These are phyloP conservation scores for Claviceps sorghi DNA, from an alignment of 2,329 filamentous ascomycete genomes.

Conservation along the genomic window DNA sequence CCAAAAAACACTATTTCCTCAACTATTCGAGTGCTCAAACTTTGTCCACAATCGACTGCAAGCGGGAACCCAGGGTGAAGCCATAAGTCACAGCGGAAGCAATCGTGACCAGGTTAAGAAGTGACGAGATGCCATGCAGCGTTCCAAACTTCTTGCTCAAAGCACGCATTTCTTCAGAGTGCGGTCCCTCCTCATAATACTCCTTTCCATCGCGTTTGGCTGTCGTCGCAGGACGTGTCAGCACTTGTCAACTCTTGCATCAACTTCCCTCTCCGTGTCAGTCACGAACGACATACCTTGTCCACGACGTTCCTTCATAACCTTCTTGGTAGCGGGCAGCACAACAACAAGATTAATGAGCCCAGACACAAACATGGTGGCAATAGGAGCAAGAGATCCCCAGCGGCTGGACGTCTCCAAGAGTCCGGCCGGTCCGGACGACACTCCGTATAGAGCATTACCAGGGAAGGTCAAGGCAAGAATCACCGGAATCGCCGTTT, in stretches of 20 bases:
- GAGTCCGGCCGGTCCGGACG: constrained; percentile 37
- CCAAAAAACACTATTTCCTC: neutral
- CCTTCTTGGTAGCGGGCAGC: constrained; percentile 58
- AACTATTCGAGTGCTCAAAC: neutral
- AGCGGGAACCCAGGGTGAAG: constrained; percentile 50
- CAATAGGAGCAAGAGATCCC: constrained; percentile 53
- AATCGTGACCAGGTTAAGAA: constrained; percentile 62
- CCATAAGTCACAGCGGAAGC: constrained; percentile 64
- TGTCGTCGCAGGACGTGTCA: constrained; percentile 16
- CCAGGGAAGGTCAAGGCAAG: constrained; percentile 71
- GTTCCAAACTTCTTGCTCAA: constrained; percentile 67
- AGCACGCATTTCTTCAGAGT: constrained; percentile 69
- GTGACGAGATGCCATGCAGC: constrained; percentile 67
- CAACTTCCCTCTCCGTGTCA: neutral
- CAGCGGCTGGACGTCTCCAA: constrained; percentile 46
- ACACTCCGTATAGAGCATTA: constrained; percentile 31
- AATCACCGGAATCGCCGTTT: constrained; percentile 58
- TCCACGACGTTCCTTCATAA: constrained; percentile 61
- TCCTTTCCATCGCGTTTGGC: constrained; percentile 84
- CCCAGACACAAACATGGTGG: constrained; percentile 54
- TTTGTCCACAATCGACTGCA: constrained; percentile 28
- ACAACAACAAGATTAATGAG: constrained; percentile 56
- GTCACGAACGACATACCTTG: constrained; percentile 45
- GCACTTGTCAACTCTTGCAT: neutral
- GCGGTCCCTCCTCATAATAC: constrained; percentile 62